Evolutionary conservation across 2,329 filamentous ascomycete genomes (phyloP).

Genomic region (Epichloe bromicola): DNA sequence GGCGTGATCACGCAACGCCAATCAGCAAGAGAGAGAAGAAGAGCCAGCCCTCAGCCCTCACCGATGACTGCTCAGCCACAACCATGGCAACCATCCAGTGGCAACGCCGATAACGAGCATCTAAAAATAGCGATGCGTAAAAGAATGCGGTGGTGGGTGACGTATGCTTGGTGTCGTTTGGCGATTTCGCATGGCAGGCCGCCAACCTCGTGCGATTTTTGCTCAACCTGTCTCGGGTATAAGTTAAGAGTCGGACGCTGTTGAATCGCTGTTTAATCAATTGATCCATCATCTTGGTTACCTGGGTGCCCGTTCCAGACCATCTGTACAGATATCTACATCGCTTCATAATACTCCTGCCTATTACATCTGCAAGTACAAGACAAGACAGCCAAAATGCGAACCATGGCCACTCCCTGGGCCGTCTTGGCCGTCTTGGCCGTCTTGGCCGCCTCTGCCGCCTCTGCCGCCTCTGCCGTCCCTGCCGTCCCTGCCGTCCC

Average conservation of each 20-base stretch:
- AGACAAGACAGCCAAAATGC: conserved; percentile 9
- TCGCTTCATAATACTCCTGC: not conserved
- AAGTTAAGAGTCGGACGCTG: conserved; percentile 1
- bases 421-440: conserved; percentile 3
- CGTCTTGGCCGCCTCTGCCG: not conserved
- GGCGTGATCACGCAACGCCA: too few species aligned
- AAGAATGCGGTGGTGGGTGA: not conserved
- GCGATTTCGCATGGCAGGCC: not conserved
- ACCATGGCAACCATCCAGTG: not conserved
- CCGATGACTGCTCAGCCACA: too few species aligned
- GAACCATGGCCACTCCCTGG: conserved; percentile 7
- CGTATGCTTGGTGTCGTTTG: not conserved
- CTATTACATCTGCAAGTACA: not conserved
- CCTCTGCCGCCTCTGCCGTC: conserved; percentile 1
- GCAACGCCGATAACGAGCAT: not conserved
- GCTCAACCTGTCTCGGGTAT: not conserved
- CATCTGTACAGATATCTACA: not conserved
- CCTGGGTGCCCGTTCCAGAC: not conserved
- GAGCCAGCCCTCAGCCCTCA: too few species aligned
- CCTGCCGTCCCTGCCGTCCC: not conserved
- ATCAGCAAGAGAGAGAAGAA: too few species aligned
- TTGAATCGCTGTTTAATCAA: not conserved
- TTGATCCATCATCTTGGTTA: not conserved
- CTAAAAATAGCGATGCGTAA: conserved; percentile 4
- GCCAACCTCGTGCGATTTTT: not conserved